These are phyloP conservation scores for Diaporthe caulivora DNA, from an alignment of 2,329 filamentous ascomycete genomes.

Conservation along the genomic window DNA sequence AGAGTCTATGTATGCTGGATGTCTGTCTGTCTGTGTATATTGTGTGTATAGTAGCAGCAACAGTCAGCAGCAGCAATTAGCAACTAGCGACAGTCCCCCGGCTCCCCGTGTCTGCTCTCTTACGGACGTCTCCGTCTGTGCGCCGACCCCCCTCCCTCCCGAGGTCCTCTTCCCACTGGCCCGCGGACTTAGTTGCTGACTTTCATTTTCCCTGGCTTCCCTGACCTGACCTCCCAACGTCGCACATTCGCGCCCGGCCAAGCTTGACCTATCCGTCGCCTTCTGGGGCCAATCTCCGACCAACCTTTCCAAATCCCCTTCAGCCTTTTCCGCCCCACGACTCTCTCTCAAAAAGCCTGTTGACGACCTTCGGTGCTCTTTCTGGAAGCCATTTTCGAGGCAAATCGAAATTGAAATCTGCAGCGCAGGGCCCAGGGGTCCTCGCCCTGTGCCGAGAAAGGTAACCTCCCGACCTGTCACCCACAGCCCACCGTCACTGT, in stretches of 20 bases:
- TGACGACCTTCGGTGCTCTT: slow-evolving; percentile 35
- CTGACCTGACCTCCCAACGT: slow-evolving; percentile 15
- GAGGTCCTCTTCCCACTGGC: not conserved
- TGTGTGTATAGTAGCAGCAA: not conserved
- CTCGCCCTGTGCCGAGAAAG: slow-evolving; percentile 38
- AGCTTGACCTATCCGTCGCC: slow-evolving; percentile 21
- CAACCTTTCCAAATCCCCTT: slow-evolving; percentile 25
- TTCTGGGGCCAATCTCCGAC: slow-evolving; percentile 21
- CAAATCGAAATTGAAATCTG: slow-evolving; percentile 30
- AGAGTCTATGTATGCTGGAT: no score
- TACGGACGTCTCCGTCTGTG: slow-evolving; percentile 19
- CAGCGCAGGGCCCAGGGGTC: slow-evolving; percentile 34
- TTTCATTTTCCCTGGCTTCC: no score
- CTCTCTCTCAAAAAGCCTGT: slow-evolving; percentile 8
- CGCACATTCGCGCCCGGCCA: slow-evolving; percentile 19
- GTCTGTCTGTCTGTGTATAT: not conserved
- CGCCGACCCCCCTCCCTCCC: not conserved
- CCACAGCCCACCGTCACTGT: no score
- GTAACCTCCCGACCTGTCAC: slow-evolving; percentile 35
- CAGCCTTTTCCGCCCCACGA: slow-evolving; percentile 19
- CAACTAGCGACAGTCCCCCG: not conserved
- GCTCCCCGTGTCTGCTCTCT: slow-evolving; percentile 9
- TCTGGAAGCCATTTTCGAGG: slow-evolving; percentile 36
- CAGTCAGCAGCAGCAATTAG: not conserved
- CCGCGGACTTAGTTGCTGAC: not conserved